These are phyloP conservation scores for Termitomyces sp. DNA, from an alignment of 768 basidiomycete genomes.

Conservation along the genomic window DNA sequence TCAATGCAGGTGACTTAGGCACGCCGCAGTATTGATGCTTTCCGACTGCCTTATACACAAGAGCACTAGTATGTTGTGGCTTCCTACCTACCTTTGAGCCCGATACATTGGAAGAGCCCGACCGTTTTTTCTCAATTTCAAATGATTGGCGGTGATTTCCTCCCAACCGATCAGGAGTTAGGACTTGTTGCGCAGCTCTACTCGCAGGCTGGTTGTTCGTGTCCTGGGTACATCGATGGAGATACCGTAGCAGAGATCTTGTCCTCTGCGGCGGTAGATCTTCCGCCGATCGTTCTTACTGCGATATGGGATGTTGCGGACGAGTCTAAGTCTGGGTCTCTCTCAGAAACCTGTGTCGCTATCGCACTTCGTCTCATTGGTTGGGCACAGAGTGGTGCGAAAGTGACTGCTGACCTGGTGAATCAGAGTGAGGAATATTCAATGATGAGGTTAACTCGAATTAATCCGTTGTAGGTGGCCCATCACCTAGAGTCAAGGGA, in stretches of 20 bases:
- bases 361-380: constrained; percentile 60
- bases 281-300: constrained; percentile 48
- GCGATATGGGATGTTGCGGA: constrained; percentile 65
- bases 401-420: constrained; percentile 33
- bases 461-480: constrained; percentile 38
- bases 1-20: background rate
- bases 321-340: constrained; percentile 48
- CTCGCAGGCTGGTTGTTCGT: constrained; percentile 15
- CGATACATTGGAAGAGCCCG: background rate
- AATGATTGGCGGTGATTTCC: constrained; percentile 5
- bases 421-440: constrained; percentile 35
- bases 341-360: constrained; percentile 50
- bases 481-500: constrained; percentile 33
- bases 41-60: background rate
- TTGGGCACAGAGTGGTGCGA: constrained; percentile 53
- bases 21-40: background rate
- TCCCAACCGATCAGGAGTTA: constrained; percentile 23
- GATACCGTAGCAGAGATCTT: constrained; percentile 57
- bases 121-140: background rate
- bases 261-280: constrained; percentile 33
- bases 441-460: background rate
- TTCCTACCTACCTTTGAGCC: background rate
- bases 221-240: constrained; percentile 19
- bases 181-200: constrained; percentile 25
- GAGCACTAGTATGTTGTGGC: background rate